Evolutionary conservation across 768 basidiomycete genomes (phyloP), one percentile per base, ranked within the genome.

Genomic region (Omphalotus guepiniiformis): DNA sequence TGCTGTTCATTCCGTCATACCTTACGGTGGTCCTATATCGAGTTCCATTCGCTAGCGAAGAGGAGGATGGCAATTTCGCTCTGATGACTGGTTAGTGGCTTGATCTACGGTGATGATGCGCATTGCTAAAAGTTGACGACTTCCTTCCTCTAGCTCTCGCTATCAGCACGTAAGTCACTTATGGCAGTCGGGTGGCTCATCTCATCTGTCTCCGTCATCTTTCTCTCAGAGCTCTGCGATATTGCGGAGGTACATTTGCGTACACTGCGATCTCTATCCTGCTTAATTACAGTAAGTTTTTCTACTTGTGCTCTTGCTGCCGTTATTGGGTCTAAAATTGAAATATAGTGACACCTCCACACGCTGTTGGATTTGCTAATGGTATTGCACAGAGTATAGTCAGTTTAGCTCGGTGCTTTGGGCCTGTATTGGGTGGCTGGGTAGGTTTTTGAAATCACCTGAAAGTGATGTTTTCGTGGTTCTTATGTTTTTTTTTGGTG

Each of bases 371-470:
- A 6, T 81, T 91, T 50, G 91, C 95, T 8, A 99, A 98, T 60
- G 96, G 95, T 15, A 82, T 95, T 18, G 96, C 93, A 0, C 96
- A 99, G 65, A 93, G 91, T 58, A 88, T 92, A 26, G 94, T 95
- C 53, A 93, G 91, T 53, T 80, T 95, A 21, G 91, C 94, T 3
- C 80, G 96, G 32, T 96, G 93, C 68, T 58, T 91, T 29, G 96
- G 92, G 18, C 92, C 93, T 18, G 79, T 92, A 32, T 70, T 91
- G 15, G 89, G 89, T 39, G 89, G 90, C 36, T 87, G 83, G 62
- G 90, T 91, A 60, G 60, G 82, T 70, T 34, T 28, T 22, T 21
- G 9, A 25, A 7, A 18, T 30, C 6, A 47, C 37, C 5, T 47
- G 8, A 23, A 42, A 42, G 58, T 19, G 35, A 48, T 15, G 18